phyloP scores from a whole-genome alignment of 2,329 filamentous ascomycete species.

The Alternaria hordeiaustralica region DNA sequence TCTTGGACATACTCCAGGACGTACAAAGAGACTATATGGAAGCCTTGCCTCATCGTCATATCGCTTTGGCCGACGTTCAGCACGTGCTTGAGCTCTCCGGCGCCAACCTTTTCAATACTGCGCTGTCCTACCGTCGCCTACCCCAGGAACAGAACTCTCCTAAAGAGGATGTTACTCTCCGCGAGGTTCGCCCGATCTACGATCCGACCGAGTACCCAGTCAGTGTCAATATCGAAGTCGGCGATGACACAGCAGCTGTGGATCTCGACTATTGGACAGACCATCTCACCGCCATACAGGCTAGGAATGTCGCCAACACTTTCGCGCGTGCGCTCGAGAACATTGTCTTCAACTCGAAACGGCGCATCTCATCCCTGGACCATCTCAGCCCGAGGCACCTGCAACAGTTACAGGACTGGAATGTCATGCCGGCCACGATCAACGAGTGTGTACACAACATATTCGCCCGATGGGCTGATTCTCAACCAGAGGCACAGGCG shows the following conservation, averaged over 20 bases:
- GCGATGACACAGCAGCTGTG: slow-evolving; percentile 43
- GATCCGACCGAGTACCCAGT: slow-evolving; percentile 58
- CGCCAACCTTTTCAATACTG: slow-evolving; percentile 55
- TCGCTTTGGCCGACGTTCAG: slow-evolving; percentile 55
- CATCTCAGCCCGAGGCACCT: slow-evolving; percentile 48
- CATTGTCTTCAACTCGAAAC: slow-evolving; percentile 47
- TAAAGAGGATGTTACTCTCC: slow-evolving; percentile 44
- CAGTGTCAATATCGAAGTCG: slow-evolving; percentile 57
- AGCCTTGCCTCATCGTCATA: slow-evolving; percentile 53
- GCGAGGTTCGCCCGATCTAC: slow-evolving; percentile 46
- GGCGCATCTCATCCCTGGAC: slow-evolving; percentile 44
- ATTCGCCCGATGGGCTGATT: slow-evolving; percentile 32
- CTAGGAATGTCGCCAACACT: slow-evolving; percentile 40
- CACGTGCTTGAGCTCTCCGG: slow-evolving; percentile 47
- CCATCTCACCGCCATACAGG: slow-evolving; percentile 40
- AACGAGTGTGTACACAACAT: slow-evolving; percentile 40
- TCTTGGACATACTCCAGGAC: slow-evolving; percentile 49
- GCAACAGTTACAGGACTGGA: slow-evolving; percentile 40
- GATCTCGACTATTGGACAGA: slow-evolving; percentile 47
- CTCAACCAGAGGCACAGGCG: slow-evolving; percentile 37
- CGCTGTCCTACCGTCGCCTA: slow-evolving; percentile 56
- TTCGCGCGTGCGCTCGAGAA: slow-evolving; percentile 41
- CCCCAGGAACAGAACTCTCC: slow-evolving; percentile 36
- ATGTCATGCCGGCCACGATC: slow-evolving; percentile 39
- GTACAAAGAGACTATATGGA: slow-evolving; percentile 58